Percentiles rank a stretch among this genome's conserved stretches.
These are phyloP conservation scores for Aspergillus viridinutans DNA, from an alignment of 2,329 filamentous ascomycete genomes.

Conservation along the genomic window DNA sequence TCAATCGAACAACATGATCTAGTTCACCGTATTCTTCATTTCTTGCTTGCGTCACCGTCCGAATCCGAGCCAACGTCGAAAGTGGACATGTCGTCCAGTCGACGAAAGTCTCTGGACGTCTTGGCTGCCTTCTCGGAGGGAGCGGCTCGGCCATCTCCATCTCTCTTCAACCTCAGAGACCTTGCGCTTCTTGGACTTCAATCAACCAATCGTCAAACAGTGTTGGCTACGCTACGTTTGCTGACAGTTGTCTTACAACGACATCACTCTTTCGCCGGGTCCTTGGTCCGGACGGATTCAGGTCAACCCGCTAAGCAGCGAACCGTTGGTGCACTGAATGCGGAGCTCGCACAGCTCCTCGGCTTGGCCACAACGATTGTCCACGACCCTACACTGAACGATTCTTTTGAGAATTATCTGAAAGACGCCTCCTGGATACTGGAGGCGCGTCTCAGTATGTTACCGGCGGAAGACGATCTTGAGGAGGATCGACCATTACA, in stretches of 20 bases:
- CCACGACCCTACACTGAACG: conserved; percentile 34
- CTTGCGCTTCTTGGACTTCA: conserved; percentile 79
- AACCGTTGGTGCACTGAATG: conserved; percentile 38
- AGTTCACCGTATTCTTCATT: conserved; percentile 88
- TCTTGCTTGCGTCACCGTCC: conserved; percentile 73
- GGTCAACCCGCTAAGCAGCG: conserved; percentile 27
- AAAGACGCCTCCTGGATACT: conserved; percentile 51
- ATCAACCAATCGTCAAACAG: conserved; percentile 82
- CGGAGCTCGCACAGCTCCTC: conserved; percentile 37
- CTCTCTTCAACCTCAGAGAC: conserved; percentile 90
- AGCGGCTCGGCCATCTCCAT: conserved; percentile 71
- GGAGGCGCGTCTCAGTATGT: conserved; percentile 34
- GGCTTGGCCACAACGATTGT: conserved; percentile 35
- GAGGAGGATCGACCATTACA: conserved; percentile 58
- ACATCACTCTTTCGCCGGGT: conserved; percentile 77
- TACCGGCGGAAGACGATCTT: conserved; percentile 24
- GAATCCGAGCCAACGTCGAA: conserved; percentile 43
- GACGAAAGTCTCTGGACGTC: conserved; percentile 84
- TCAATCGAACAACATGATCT: conserved; percentile 89
- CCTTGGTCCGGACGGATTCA: conserved; percentile 58
- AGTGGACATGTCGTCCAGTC: conserved; percentile 56
- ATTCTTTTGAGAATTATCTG: conserved; percentile 43
- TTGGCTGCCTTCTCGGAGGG: conserved; percentile 73
- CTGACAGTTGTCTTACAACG: conserved; percentile 80
- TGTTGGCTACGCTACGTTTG: conserved; percentile 82